Percentiles rank a stretch among this genome's conserved stretches.
Conservation (phyloP, 2,329 filamentous ascomycete genomes). For the Chaetothyriales sp. region DNA sequence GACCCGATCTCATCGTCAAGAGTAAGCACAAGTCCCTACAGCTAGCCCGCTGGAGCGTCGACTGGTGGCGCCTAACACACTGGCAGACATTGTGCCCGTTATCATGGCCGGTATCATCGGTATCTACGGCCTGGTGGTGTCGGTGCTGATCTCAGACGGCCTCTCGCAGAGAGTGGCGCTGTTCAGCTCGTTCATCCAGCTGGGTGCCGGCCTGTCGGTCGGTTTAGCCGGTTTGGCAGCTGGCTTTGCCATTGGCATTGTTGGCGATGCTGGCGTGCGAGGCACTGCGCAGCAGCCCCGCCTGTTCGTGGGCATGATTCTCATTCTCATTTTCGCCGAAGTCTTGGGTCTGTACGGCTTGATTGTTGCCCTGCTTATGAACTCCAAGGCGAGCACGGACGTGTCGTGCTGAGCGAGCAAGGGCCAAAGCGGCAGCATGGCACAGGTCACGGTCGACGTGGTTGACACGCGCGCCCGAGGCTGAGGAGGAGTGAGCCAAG, state of each 20-base stretch:
- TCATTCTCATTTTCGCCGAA: constrained; percentile 99
- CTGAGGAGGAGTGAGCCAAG: background rate
- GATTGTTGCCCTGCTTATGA: constrained; percentile 98
- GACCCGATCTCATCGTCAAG: constrained; percentile 97
- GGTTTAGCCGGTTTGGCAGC: constrained; percentile 72
- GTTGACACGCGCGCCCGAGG: background rate
- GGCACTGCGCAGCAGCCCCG: constrained; percentile 39
- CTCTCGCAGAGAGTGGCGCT: constrained; percentile 59
- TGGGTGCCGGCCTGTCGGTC: constrained; percentile 69
- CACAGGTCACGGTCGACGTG: background rate
- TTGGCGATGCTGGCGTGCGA: constrained; percentile 45
- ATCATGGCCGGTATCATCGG: constrained; percentile 90
- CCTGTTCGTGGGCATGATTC: constrained; percentile 78
- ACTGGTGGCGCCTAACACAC: background rate
- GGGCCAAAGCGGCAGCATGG: background rate
- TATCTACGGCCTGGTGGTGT: constrained; percentile 90
- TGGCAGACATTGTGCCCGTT: constrained; percentile 13
- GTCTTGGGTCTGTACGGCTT: constrained; percentile 98
- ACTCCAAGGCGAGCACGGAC: constrained; percentile 69
- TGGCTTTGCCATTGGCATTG: constrained; percentile 74
- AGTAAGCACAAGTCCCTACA: constrained; percentile 52
- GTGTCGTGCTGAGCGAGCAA: constrained; percentile 41
- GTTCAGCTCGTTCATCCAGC: constrained; percentile 73
- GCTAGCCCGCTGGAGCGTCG: background rate
- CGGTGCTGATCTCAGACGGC: constrained; percentile 71